A percentile compares a stretch with the other conserved stretches of the same genome.
phyloP scores from a whole-genome alignment of 176 grass and related monocot genomes.

The Hordeum vulgare region MorexV3_pseudomolecules_assembly NC_058521.1:5574804-5575303 shows the following conservation, averaged over 20 bases:
- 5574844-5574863: neutral
- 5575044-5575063: slow-evolving; percentile 50
- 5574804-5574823: neutral
- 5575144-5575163: slow-evolving; percentile 26
- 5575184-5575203: neutral
- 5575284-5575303: too few species aligned
- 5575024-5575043: slow-evolving; percentile 52
- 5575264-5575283: too few species aligned
- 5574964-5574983: neutral
- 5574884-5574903: neutral
- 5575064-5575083: slow-evolving; percentile 21
- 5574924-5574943: too few species aligned
- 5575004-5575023: slow-evolving; percentile 52
- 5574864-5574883: neutral
- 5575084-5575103: neutral
- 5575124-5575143: neutral
- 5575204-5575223: too few species aligned
- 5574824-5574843: neutral
- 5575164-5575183: neutral
- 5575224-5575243: neutral
- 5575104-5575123: neutral
- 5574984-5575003: slow-evolving; percentile 17
- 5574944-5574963: neutral
- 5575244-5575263: too few species aligned
- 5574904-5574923: too few species aligned